A percentile compares a stretch with the other conserved stretches of the same genome.
Conservation (phyloP, 495 filamentous ascomycete genomes). For the Pyrenula aspistea region DNA sequence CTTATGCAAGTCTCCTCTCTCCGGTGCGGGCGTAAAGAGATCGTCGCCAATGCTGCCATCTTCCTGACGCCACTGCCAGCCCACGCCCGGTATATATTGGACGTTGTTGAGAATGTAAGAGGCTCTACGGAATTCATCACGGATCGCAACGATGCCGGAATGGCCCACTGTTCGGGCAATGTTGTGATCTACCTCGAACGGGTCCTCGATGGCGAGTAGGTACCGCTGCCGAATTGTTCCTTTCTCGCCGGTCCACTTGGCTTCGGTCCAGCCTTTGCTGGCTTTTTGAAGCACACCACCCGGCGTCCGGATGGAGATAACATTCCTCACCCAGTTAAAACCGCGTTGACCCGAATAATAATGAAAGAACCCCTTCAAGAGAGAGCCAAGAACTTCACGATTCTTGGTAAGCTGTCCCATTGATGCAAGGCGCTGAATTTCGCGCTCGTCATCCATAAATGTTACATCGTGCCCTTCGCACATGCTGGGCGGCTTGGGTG, state of each 20-base stretch:
- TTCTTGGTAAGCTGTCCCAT: slow-evolving; percentile 45
- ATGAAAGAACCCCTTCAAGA: slow-evolving; percentile 69
- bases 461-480: slow-evolving; percentile 48
- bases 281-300: slow-evolving; percentile 58
- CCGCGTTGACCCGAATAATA: slow-evolving; percentile 47
- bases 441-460: slow-evolving; percentile 57
- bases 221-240: slow-evolving; percentile 66
- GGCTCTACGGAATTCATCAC: slow-evolving; percentile 69
- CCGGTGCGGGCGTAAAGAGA: slow-evolving; percentile 14
- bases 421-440: slow-evolving; percentile 40
- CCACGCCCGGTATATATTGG: slow-evolving; percentile 4
- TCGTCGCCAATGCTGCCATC: slow-evolving; percentile 10
- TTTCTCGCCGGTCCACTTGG: slow-evolving; percentile 38
- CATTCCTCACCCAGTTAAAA: slow-evolving; percentile 61
- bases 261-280: slow-evolving; percentile 66
- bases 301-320: slow-evolving; percentile 56
- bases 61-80: slow-evolving; percentile 6
- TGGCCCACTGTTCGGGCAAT: slow-evolving; percentile 71
- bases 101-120: slow-evolving; percentile 43
- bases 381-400: slow-evolving; percentile 43
- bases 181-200: slow-evolving; percentile 75
- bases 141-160: slow-evolving; percentile 59
- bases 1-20: background rate
- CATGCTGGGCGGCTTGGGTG: slow-evolving; percentile 9
- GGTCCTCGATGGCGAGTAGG: slow-evolving; percentile 78